A percentile compares a stretch with the other conserved stretches of the same genome.
phyloP scores from a whole-genome alignment of 1,139 yeast genomes.

The Saccharomycopsis hybrid region DNA sequence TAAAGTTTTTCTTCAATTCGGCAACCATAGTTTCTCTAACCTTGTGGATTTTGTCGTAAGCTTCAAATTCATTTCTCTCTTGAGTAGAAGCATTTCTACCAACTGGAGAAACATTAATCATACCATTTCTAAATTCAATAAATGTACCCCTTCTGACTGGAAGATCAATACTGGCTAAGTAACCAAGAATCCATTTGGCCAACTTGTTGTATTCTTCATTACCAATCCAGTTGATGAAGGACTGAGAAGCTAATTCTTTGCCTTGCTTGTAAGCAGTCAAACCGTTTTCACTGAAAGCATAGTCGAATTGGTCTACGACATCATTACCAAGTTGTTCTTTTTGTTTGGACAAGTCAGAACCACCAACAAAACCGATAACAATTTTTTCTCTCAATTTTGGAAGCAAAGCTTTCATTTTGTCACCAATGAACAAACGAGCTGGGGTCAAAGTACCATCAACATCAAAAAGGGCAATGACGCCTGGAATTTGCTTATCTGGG shows the following conservation, averaged over 20 bases:
- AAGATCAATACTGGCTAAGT: conserved; percentile 78
- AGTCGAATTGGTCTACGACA: conserved; percentile 79
- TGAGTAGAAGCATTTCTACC: conserved; percentile 96
- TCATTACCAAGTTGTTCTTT: conserved; percentile 87
- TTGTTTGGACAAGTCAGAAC: conserved; percentile 91
- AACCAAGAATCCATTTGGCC: conserved; percentile 75
- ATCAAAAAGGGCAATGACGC: conserved; percentile 72
- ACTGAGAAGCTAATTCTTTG: conserved; percentile 79
- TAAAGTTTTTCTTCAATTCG: conserved; percentile 76
- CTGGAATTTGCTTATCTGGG: conserved; percentile 35
- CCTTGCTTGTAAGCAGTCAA: conserved; percentile 94
- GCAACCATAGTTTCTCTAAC: conserved; percentile 77
- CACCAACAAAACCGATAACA: conserved; percentile 97
- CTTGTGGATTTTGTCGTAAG: conserved; percentile 69
- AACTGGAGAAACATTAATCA: conserved; percentile 95
- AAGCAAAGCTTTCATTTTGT: conserved; percentile 71
- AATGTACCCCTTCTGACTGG: conserved; percentile 98
- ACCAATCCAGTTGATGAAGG: conserved; percentile 93
- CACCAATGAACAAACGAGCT: conserved; percentile 79
- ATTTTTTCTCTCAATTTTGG: conserved; percentile 77
- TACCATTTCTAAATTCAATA: conserved; percentile 97
- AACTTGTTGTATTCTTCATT: conserved; percentile 89
- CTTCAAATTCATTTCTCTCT: conserved; percentile 90
- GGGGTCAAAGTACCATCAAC: conserved; percentile 99
- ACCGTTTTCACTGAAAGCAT: conserved; percentile 96